Evolutionary conservation across 2,329 filamentous ascomycete species (phyloP), one percentile per base, ranked within the genome.

Genomic region (Cytospora schulzeri): DNA sequence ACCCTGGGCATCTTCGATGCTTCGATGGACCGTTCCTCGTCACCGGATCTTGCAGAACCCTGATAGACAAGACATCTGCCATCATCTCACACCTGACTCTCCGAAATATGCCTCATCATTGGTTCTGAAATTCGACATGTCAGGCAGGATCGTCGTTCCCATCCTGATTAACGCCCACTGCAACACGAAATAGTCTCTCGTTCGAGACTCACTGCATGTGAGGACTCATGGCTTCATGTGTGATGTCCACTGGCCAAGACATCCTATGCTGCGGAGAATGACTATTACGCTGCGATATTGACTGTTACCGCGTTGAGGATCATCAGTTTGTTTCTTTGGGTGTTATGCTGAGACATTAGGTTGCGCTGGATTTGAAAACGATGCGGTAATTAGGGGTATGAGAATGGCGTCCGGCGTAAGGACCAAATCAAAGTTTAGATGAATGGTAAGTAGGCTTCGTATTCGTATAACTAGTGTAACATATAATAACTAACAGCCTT

Each of bases 291-390:
- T 6, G 80, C 79, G 1, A 71, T 78, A 7, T 71, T 83, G 48
- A 82, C 77, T 24, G 81, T 83, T 48, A 80, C 78, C 0, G 81
- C 83, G 71, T 72, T 83, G 38, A 77, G 78, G 69, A 78, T 75
- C 4, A 81, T 81, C 0, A 83, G 83, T 81, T 2, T 81, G 78
- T 67, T 84, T 84, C 66, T 72, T 84, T 7, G 81, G 84, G 69
- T n/a, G 81, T 80, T 51, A 82, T 84, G 81, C 76, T 81, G 62
- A 73, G 72, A 9, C 68, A 70, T 62, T 54, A n/a, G n/a, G n/a
- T n/a, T n/a, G 70, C 11, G 69, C 66, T 60, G 72, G 71, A 3
- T 66, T 74, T 53, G 71, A 59, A 38, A 70, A 72, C 41, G 70
- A 70, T 1, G 69, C 69, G 6, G n/a, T n/a, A n/a, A n/a, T 35